phyloP scores from a whole-genome alignment of 2,329 filamentous ascomycete genomes.

The Cercospora nicotianae region DNA sequence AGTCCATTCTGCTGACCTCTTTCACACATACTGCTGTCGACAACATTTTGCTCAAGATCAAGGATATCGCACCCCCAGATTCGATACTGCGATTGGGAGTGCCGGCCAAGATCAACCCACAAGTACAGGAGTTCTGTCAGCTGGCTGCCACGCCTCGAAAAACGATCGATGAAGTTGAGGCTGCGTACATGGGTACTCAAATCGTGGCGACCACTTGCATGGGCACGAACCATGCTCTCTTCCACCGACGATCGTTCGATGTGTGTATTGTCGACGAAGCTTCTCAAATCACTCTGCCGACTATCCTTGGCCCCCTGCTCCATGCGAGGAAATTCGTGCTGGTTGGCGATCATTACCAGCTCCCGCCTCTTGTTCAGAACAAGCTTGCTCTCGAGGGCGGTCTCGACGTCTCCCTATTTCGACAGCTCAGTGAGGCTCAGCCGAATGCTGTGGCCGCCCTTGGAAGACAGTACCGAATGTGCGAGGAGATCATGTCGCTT shows the following conservation, averaged over 20 bases:
- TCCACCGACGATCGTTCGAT: conserved; percentile 86
- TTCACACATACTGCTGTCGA: conserved; percentile 98
- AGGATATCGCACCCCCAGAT: conserved; percentile 55
- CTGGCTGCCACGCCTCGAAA: conserved; percentile 72
- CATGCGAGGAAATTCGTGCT: conserved; percentile 92
- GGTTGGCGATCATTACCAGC: conserved; percentile 93
- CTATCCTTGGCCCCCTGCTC: conserved; percentile 89
- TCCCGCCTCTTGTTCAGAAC: conserved; percentile 91
- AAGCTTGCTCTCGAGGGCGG: conserved; percentile 82
- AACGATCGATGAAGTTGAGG: conserved; percentile 78
- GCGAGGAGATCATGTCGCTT: conserved; percentile 90
- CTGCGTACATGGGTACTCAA: conserved; percentile 79
- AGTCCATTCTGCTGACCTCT: conserved; percentile 88
- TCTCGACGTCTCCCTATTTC: conserved; percentile 90
- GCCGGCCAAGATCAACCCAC: conserved; percentile 79
- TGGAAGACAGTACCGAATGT: conserved; percentile 98
- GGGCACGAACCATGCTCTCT: conserved; percentile 84
- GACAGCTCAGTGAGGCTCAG: conserved; percentile 84
- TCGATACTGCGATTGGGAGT: conserved; percentile 83
- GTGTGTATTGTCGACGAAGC: conserved; percentile 99
- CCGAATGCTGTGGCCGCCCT: conserved; percentile 86
- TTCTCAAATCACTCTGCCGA: conserved; percentile 93
- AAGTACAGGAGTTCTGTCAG: conserved; percentile 81
- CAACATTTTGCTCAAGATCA: conserved; percentile 93
- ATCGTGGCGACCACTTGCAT: conserved; percentile 95